A percentile compares a stretch with the other conserved stretches of the same genome.
These are phyloP conservation scores for Aspergillus fumigatiaffinis DNA, from an alignment of 2,329 filamentous ascomycete species.

Conservation along the genomic window DNA sequence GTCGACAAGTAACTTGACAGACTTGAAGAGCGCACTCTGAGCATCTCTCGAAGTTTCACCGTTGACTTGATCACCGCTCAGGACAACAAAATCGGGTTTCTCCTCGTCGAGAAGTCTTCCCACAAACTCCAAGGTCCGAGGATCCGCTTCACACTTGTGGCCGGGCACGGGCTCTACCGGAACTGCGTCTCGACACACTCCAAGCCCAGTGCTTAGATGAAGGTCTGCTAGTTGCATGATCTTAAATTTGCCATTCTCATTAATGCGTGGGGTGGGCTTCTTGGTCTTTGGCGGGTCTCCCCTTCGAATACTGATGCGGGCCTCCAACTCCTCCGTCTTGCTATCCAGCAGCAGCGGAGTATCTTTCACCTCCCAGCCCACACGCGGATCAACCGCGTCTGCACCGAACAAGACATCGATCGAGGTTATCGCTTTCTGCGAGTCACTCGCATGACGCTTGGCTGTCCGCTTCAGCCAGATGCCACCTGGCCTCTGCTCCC, in stretches of 20 bases:
- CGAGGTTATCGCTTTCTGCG: conserved; percentile 69
- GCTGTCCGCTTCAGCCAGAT: conserved; percentile 77
- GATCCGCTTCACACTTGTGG: conserved; percentile 78
- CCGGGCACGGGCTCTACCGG: conserved; percentile 68
- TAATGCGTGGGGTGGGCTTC: conserved; percentile 71
- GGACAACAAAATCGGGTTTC: conserved; percentile 84
- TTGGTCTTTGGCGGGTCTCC: conserved; percentile 62
- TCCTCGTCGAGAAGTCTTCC: conserved; percentile 81
- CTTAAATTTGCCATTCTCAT: conserved; percentile 90
- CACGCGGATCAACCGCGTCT: conserved; percentile 84
- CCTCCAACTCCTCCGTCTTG: conserved; percentile 57
- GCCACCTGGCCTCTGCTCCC: conserved; percentile 73
- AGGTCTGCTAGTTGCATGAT: conserved; percentile 95
- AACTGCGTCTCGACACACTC: conserved; percentile 79
- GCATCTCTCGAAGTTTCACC: conserved; percentile 88
- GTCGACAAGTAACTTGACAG: conserved; percentile 75
- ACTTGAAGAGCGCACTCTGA: conserved; percentile 92
- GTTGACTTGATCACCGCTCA: conserved; percentile 94
- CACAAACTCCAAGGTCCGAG: conserved; percentile 86
- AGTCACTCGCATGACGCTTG: conserved; percentile 70
- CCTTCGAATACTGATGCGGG: conserved; percentile 73
- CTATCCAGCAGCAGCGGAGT: conserved; percentile 68
- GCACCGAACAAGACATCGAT: conserved; percentile 86
- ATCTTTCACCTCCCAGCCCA: conserved; percentile 76
- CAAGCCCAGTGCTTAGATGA: conserved; percentile 86